Evolutionary conservation across 140 eudicot species (phyloP).

Genomic region (Stevia rebaudiana): DNA sequence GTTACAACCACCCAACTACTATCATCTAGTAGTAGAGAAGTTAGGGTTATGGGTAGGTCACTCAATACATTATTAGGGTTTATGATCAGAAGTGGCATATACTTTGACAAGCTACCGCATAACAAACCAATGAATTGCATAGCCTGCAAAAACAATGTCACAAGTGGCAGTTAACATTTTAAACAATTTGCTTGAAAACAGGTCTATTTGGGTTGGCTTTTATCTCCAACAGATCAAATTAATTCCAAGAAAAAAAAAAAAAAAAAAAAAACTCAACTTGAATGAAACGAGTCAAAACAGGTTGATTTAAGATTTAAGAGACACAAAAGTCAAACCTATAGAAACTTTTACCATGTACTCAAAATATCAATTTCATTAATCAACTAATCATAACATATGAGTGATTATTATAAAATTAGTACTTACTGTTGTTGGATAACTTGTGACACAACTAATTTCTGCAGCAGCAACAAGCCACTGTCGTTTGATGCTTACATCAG

Average conservation of each 20-base stretch:
- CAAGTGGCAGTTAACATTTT: not conserved
- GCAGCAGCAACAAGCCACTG: constrained; percentile 83
- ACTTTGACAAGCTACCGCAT: constrained; percentile 66
- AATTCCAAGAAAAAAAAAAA: no score
- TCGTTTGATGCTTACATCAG: constrained; percentile 55
- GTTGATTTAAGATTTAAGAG: not conserved
- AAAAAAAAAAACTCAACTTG: no score
- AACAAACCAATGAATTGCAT: constrained; percentile 69
- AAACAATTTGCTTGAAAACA: not conserved
- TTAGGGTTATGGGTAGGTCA: constrained; percentile 75
- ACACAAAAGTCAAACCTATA: not conserved
- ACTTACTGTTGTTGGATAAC: constrained; percentile 70
- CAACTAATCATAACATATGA: not conserved
- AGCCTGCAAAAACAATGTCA: constrained; percentile 44
- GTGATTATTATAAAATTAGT: not conserved
- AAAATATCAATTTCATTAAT: not conserved
- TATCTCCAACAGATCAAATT: not conserved
- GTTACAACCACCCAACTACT: constrained; percentile 45
- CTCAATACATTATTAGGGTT: constrained; percentile 45
- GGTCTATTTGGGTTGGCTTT: not conserved
- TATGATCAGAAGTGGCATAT: constrained; percentile 68
- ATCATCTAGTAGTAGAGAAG: constrained; percentile 53
- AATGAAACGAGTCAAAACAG: not conserved
- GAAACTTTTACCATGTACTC: not conserved
- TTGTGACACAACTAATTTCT: constrained; percentile 77